These are phyloP conservation scores for Bisporella sp. DNA, from an alignment of 2,329 filamentous ascomycete genomes.

Conservation along the genomic window DNA sequence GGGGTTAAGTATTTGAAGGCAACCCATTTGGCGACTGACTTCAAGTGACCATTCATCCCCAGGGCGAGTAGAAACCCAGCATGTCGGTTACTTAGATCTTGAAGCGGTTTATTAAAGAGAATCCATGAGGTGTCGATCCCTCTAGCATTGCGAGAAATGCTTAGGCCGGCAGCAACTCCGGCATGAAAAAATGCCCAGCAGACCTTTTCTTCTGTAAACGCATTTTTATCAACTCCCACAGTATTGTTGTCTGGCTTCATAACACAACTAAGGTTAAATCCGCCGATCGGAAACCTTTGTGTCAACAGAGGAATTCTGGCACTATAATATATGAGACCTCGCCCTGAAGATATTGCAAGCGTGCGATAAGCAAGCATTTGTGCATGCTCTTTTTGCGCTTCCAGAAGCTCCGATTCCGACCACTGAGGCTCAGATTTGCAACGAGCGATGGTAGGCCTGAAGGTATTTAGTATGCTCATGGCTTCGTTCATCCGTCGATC, in stretches of 20 bases:
- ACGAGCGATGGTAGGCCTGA: conserved; percentile 71
- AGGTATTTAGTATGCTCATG: conserved; percentile 75
- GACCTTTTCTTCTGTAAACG: conserved; percentile 92
- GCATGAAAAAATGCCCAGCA: conserved; percentile 99
- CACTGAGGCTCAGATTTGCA: conserved; percentile 68
- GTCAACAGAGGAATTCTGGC: conserved; percentile 83
- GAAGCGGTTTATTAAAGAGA: conserved; percentile 85
- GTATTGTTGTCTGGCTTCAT: conserved; percentile 90
- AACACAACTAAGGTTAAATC: conserved; percentile 85
- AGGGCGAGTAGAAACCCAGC: conserved; percentile 88
- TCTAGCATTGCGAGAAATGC: conserved; percentile 81
- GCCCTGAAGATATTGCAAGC: conserved; percentile 79
- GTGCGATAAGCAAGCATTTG: conserved; percentile 82
- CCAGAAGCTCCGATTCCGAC: conserved; percentile 80
- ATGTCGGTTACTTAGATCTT: conserved; percentile 90
- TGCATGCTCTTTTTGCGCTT: conserved; percentile 86
- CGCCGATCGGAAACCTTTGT: conserved; percentile 81
- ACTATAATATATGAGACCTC: conserved; percentile 82
- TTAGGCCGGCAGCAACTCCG: conserved; percentile 84
- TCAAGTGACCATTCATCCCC: conserved; percentile 91
- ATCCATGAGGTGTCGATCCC: conserved; percentile 99
- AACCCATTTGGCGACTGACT: conserved; percentile 91
- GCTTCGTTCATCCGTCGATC: conserved; percentile 88
- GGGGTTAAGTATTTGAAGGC: conserved; percentile 99
- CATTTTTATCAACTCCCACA: conserved; percentile 81